Conservation (phyloP, 805 yeast genomes). For the Scheffersomyces lignosus region DNA sequence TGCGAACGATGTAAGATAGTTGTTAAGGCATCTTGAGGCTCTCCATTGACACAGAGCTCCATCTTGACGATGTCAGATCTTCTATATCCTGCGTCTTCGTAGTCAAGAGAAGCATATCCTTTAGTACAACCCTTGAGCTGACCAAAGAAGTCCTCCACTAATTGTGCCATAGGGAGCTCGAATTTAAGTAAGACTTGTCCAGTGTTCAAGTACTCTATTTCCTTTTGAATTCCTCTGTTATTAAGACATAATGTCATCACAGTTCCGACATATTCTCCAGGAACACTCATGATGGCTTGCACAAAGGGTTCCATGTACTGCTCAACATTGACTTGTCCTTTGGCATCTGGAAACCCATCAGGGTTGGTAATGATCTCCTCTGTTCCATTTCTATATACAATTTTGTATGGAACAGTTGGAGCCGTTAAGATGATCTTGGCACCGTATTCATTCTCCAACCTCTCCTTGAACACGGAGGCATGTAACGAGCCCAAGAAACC, state of each 20-base stretch:
- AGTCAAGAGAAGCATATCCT: conserved; percentile 93
- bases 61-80: conserved; percentile 80
- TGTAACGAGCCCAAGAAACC: conserved; percentile 94
- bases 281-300: conserved; percentile 86
- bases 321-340: conserved; percentile 48
- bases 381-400: conserved; percentile 64
- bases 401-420: conserved; percentile 91
- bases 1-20: conserved; percentile 85
- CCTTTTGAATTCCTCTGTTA: conserved; percentile 81
- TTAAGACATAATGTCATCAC: conserved; percentile 85
- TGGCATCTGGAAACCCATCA: conserved; percentile 80
- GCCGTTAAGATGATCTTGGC: conserved; percentile 89
- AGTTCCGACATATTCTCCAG: conserved; percentile 82
- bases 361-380: conserved; percentile 80
- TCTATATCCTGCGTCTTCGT: conserved; percentile 88
- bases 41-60: conserved; percentile 87
- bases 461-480: conserved; percentile 90
- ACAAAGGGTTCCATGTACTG: conserved; percentile 81
- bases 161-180: conserved; percentile 79
- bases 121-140: conserved; percentile 83
- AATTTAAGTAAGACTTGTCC: conserved; percentile 83
- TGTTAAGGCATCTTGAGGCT: conserved; percentile 86
- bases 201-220: conserved; percentile 69
- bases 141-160: conserved; percentile 95
- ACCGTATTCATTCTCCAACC: conserved; percentile 92